Evolutionary conservation across 2,329 filamentous ascomycete species (phyloP).

Genomic region (Talaromyces sp.): DNA sequence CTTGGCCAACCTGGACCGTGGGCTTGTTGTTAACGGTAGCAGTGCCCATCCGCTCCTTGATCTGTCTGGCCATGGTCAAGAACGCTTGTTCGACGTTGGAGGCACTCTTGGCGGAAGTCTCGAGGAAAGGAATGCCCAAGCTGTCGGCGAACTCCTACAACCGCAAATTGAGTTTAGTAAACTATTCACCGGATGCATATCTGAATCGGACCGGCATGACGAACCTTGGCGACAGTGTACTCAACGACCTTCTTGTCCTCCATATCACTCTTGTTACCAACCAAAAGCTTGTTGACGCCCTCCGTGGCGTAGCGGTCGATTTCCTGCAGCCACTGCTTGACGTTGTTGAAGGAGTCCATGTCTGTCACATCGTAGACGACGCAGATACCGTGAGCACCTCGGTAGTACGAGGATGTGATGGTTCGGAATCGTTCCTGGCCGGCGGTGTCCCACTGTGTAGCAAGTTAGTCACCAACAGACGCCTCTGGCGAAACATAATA

Average conservation of each 20-base stretch:
- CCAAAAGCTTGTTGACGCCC: constrained; percentile 98
- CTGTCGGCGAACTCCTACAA: constrained; percentile 94
- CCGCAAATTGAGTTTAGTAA: constrained; percentile 6
- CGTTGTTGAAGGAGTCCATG: constrained; percentile 99
- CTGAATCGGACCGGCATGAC: constrained; percentile 19
- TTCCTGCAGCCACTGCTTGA: constrained; percentile 99
- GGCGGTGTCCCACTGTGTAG: constrained; percentile 87
- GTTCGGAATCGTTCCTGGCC: constrained; percentile 99
- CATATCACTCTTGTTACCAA: constrained; percentile 99
- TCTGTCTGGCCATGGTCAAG: constrained; percentile 99
- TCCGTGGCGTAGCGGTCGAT: constrained; percentile 99
- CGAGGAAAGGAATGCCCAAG: constrained; percentile 97
- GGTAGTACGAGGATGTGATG: constrained; percentile 99
- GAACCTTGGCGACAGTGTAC: constrained; percentile 97
- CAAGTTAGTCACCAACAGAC: constrained; percentile 2
- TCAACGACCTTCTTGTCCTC: constrained; percentile 99
- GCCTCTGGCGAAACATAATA: neutral
- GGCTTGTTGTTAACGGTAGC: constrained; percentile 98
- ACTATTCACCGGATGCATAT: neutral
- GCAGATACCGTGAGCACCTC: constrained; percentile 97
- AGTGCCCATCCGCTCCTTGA: constrained; percentile 99
- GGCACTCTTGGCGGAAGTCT: constrained; percentile 99
- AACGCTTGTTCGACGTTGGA: constrained; percentile 99
- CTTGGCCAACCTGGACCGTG: constrained; percentile 90
- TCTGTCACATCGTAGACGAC: constrained; percentile 99